These are phyloP conservation scores for Parasarocladium wereldwijsianum DNA, from an alignment of 2,329 filamentous ascomycete species.

Conservation along the genomic window DNA sequence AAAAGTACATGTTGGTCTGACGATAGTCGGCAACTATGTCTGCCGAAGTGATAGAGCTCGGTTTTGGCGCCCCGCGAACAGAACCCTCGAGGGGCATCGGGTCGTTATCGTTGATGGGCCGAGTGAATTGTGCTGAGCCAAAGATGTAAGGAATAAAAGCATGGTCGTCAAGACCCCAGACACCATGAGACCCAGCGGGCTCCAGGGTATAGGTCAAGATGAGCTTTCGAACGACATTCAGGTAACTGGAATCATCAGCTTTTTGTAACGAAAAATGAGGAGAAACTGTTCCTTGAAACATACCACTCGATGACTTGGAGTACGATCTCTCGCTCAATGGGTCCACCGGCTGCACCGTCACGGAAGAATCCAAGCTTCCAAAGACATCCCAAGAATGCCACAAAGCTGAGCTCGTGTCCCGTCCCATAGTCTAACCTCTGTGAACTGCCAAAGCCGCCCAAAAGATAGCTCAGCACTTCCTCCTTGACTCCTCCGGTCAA, in stretches of 20 bases:
- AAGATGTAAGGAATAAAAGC: constrained; percentile 90
- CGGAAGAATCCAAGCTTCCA: constrained; percentile 82
- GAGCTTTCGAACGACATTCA: constrained; percentile 65
- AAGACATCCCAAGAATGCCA: constrained; percentile 77
- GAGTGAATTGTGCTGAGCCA: constrained; percentile 77
- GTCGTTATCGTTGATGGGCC: constrained; percentile 49
- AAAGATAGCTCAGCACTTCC: constrained; percentile 65
- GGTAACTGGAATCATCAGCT: constrained; percentile 41
- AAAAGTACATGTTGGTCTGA: constrained; percentile 74
- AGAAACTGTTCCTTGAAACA: constrained; percentile 24
- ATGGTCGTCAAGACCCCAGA: constrained; percentile 98
- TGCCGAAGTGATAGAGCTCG: constrained; percentile 51
- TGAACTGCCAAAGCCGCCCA: constrained; percentile 76
- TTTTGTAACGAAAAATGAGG: background rate
- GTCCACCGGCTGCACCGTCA: constrained; percentile 31
- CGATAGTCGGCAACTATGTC: constrained; percentile 52
- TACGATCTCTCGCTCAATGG: constrained; percentile 66
- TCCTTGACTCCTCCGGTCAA: constrained; percentile 33
- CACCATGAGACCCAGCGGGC: constrained; percentile 88
- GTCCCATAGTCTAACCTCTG: constrained; percentile 92
- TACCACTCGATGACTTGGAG: constrained; percentile 72
- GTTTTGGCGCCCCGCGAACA: constrained; percentile 53
- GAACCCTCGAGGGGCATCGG: constrained; percentile 69
- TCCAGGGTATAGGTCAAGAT: constrained; percentile 89
- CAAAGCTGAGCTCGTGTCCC: constrained; percentile 86